Evolutionary conservation across 2,329 filamentous ascomycete genomes (phyloP), one percentile per base, ranked within the genome.

Genomic region (Talaromyces marneffei): DNA sequence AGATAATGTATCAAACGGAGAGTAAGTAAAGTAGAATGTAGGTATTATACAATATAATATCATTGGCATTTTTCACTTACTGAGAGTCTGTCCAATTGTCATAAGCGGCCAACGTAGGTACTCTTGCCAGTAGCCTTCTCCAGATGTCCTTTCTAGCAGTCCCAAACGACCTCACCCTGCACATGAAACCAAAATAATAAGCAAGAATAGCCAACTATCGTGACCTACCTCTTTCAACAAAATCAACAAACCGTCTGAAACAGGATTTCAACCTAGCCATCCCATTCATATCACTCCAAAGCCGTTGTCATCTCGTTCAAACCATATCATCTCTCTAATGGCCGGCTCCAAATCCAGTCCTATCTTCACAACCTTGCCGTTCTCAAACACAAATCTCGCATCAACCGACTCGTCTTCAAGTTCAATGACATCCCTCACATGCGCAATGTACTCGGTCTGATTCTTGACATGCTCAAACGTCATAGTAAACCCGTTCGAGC

Each of bases 401-500:
- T 60, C 39, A 37, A 54, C n/a, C 9, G 39, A 29, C 16, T 60
- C 58, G n/a, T 54, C 46, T 14, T 35, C 37, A 33, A 33, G 29
- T 20, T 54, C 58, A 12, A 60, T 35, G 44, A n/a, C 20, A 31
- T 60, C 58, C 7, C n/a, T 59, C 16, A 70, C 42, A 64, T 67
- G 67, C 1, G 67, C 70, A 39, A 69, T 61, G 60, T 66, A 73
- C 29, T 67, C 65, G 5, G 63, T 70, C 58, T 70, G 64, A 23
- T 66, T 62, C 18, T 57, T 52, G 40, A 73, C 52, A 62, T 74
- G 71, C 27, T 74, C 70, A 31, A 75, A 70, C 3, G 54, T 67
- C n/a, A 74, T 57, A 8, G 64, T 67, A 59, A 72, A 73, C 6
- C 66, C 65, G 54, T 69, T 66, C 1, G 70, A 71, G 7, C 73